Evolutionary conservation across 768 basidiomycete species (phyloP).

Genomic region (Baorangia bicolor): DNA sequence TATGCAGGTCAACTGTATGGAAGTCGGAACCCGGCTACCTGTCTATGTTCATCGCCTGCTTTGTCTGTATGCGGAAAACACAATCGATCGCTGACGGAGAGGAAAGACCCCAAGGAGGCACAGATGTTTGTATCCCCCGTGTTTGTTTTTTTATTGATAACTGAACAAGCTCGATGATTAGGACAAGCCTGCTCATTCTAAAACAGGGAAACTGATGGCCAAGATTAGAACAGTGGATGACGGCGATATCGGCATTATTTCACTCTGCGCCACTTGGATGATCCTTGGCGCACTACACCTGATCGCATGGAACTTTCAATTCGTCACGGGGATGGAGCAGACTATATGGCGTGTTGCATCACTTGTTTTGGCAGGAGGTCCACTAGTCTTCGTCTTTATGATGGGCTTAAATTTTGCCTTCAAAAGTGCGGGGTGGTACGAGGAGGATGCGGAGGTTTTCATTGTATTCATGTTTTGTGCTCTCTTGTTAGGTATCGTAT

Average conservation of each 20-base stretch:
- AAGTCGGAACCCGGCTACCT: not conserved
- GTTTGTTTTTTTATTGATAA: too few relatives aligned
- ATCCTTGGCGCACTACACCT: not conserved
- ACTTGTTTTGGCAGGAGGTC: not conserved
- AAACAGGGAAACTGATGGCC: too few relatives aligned
- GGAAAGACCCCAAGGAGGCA: too few relatives aligned
- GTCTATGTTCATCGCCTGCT: not conserved
- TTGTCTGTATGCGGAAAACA: not conserved
- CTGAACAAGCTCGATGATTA: too few relatives aligned
- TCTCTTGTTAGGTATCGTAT: not conserved
- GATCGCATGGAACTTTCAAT: not conserved
- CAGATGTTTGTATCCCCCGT: too few relatives aligned
- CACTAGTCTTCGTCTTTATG: not conserved
- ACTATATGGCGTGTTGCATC: not conserved
- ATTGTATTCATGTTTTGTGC: not conserved
- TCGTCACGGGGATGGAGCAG: not conserved
- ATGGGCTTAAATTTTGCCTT: not conserved
- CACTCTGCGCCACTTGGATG: not conserved
- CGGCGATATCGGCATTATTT: too few relatives aligned
- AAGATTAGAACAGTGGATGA: too few relatives aligned
- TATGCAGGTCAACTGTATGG: not conserved
- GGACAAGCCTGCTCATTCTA: too few relatives aligned
- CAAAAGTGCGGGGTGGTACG: not conserved
- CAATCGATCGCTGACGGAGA: not conserved
- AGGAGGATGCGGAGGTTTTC: not conserved